Base-by-base conservation (phyloP, 768 basidiomycete genomes). In the Boletus bicolor region DNA sequence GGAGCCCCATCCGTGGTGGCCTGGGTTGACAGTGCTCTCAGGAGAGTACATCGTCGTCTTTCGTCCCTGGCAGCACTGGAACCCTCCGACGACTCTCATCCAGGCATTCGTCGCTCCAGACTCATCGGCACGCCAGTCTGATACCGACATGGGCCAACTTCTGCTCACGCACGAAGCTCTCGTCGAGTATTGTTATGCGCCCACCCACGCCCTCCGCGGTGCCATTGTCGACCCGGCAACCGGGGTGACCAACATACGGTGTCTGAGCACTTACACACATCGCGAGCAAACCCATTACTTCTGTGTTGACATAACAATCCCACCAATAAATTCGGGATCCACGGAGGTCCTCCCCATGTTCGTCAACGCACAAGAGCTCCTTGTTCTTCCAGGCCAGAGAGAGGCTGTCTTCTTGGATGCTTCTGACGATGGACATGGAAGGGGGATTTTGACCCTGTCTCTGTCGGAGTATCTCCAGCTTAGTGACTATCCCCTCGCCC, bases 141-240 rank as follows among this genome's bases (percentile, higher is more conserved):
- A 44, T 14, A 12, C 24, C 8, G 45, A 49, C 26, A 35, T 7
- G 24, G 30, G 21, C 21, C 56, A 46, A 36, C 58, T 67, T 44
- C 53, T 28, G 5, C 64, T 66, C n/a, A 55, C 65, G 11, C 64
- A 66, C 21, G 64, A 64, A 44, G 37, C 48, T 30, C 54, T 65
- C 7, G 41, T 42, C 24, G 44, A 55, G 19, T 34, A 38, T 34
- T 32, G 47, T 21, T 48, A 46, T 42, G 44, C 32, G 4, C 64
- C 64, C 11, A 37, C 53, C 4, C 55, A 56, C 17, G 41, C 15
- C 28, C 56, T 67, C 36, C 62, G 65, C 19, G 37, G 37, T 42
- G 48, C 58, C 26, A 34, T 58, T n/a, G 15, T 64, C n/a, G 45
- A 65, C 39, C 55, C 49, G 7, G 24, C 2, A 12, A 63, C 64